Evolutionary conservation across 495 filamentous ascomycete species (phyloP).

Genomic region (Lophiotrema nucula): DNA sequence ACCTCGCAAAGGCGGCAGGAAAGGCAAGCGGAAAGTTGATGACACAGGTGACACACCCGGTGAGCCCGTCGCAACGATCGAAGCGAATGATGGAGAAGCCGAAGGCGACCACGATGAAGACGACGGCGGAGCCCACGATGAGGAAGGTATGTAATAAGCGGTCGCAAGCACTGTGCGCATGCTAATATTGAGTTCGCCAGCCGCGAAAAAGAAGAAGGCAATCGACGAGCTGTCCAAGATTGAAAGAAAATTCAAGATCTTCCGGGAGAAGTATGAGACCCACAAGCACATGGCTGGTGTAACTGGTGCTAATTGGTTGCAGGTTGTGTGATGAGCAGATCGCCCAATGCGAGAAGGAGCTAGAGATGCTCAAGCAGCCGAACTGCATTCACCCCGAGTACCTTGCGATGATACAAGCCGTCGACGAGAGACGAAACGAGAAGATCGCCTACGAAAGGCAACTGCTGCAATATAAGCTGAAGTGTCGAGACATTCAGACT

Average conservation of each 20-base stretch:
- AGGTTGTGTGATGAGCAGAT: constrained; percentile 88
- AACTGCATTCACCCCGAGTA: constrained; percentile 85
- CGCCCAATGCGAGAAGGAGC: constrained; percentile 74
- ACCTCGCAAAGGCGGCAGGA: constrained; percentile 34
- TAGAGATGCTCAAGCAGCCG: constrained; percentile 73
- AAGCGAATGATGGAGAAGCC: constrained; percentile 21
- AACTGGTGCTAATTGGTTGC: constrained; percentile 6
- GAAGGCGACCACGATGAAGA: constrained; percentile 38
- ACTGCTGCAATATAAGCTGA: constrained; percentile 67
- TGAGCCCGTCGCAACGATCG: constrained; percentile 15
- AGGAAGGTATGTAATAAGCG: constrained; percentile 36
- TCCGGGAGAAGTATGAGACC: constrained; percentile 74
- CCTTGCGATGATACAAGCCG: constrained; percentile 76
- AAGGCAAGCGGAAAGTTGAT: constrained; percentile 38
- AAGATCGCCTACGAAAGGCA: constrained; percentile 72
- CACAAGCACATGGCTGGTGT: neutral
- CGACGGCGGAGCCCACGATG: constrained; percentile 27
- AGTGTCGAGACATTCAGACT: constrained; percentile 67
- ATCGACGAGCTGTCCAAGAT: constrained; percentile 75
- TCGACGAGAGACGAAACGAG: constrained; percentile 75
- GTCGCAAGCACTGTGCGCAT: neutral
- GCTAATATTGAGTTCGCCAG: constrained; percentile 47
- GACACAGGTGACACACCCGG: constrained; percentile 9
- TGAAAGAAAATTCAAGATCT: constrained; percentile 78
- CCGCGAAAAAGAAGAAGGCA: constrained; percentile 73